Percentiles rank a stretch among this genome's conserved stretches.
phyloP scores from a whole-genome alignment of 352 stramenopile genomes.

The Phytophthora cajani region DNA sequence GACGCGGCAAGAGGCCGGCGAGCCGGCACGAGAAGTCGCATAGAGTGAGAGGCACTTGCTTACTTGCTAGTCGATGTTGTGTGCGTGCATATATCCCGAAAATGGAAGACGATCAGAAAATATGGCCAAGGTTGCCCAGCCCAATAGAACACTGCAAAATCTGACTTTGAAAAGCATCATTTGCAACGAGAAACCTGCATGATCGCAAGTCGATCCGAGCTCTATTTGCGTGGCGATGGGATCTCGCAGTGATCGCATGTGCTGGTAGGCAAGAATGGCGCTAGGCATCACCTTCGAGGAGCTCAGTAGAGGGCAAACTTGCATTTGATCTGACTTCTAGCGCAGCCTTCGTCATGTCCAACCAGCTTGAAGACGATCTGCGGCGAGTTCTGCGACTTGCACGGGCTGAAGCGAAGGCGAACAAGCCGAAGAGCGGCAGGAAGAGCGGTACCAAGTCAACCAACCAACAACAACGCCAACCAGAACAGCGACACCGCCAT shows the following conservation, averaged over 20 bases:
- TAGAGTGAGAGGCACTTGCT: conserved; percentile 9
- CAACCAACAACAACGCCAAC: conserved; percentile 8
- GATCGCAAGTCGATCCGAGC: conserved; percentile 8
- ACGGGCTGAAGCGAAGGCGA: conserved; percentile 27
- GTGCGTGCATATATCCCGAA: conserved; percentile 25
- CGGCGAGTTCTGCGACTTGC: conserved; percentile 63
- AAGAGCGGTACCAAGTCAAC: neutral
- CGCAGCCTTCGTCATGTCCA: conserved; percentile 11
- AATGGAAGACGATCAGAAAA: conserved; percentile 28
- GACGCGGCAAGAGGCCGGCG: conserved; percentile 52
- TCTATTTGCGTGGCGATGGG: conserved; percentile 26
- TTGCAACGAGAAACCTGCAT: neutral
- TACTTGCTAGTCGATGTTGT: conserved; percentile 20
- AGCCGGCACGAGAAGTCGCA: conserved; percentile 55
- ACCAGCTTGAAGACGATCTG: conserved; percentile 62
- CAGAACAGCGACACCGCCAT: conserved; percentile 43
- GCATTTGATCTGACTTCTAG: neutral
- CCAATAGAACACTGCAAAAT: conserved; percentile 27
- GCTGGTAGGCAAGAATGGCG: conserved; percentile 18
- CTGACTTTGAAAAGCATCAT: conserved; percentile 16
- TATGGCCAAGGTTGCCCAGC: conserved; percentile 26
- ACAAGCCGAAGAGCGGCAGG: conserved; percentile 1
- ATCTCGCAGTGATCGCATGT: conserved; percentile 14
- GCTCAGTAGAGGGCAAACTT: neutral
- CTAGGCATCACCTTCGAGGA: neutral